Base-by-base conservation (phyloP, 2,329 filamentous ascomycete species). In the Ceratocystis eucalypticola region DNA sequence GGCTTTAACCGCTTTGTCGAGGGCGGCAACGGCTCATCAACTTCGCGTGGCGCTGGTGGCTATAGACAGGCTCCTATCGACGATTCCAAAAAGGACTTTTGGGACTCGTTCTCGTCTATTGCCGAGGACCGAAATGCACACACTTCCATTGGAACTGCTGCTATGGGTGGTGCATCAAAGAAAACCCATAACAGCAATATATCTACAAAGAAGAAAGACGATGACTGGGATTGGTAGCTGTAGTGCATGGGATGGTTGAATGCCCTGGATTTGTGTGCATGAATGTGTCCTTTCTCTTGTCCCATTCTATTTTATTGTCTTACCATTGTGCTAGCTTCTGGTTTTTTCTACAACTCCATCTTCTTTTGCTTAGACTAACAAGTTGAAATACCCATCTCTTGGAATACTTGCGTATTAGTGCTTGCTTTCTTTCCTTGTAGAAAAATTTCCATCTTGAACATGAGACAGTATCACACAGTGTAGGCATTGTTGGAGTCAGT, bases 1-100 rank as follows among this genome's bases (percentile, higher is more conserved):
- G 84, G 86, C 50, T 88, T 97, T 77, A 90, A 82, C 73, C 85
- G 87, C 64, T 96, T 97, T 72, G 91, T 97, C 64, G 94, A 97
- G 74, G 90, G 88, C 2, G 82, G 82, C 17, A 59, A 59, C 17
- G 28, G 55, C 55, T 77, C 80, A 25, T 72, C 77, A 55, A 71
- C 72, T 65, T 69, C 70, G 68, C n/a, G 33, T 20, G 2, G n/a
- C 20, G 41, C 37, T 22, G 45, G 45, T 69, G 71, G 70, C 41
- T 75, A 73, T 62, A 72, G 76, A 66, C 73, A 75, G 66, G 76
- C 73, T 65, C 78, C 75, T 66, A 72, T 84, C 64, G 80, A 86
- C 72, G 80, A 79, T 81, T 88, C 75, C 82, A 88, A 87, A 76
- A 88, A 88, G 74, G 88, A 89, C 70, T 96, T 96, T 76, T 96